Conservation (phyloP, 768 basidiomycete species). For the Hysterangium stoloniferum region DNA sequence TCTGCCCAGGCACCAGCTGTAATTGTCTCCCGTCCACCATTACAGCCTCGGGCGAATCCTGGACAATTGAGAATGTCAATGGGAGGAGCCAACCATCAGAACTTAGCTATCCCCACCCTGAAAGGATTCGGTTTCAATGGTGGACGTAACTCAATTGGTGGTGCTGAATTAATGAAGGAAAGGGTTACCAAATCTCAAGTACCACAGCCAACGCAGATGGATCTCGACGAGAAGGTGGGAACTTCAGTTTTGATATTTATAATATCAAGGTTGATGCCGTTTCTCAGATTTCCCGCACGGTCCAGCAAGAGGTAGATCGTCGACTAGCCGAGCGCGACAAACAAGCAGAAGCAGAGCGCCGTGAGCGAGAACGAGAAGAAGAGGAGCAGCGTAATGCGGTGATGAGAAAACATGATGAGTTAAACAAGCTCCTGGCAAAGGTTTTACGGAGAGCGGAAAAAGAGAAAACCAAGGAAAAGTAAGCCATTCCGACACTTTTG, state of each 20-base stretch:
- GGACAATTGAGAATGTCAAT: slow-evolving; percentile 30
- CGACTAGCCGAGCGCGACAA: slow-evolving; percentile 39
- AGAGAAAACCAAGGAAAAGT: slow-evolving; percentile 62
- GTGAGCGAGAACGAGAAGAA: slow-evolving; percentile 33
- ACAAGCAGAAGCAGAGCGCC: slow-evolving; percentile 9
- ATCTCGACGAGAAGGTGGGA: slow-evolving; percentile 65
- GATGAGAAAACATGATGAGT: slow-evolving; percentile 55
- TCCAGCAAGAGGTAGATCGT: slow-evolving; percentile 66
- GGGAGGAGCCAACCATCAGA: slow-evolving; percentile 27
- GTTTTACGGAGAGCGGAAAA: slow-evolving; percentile 63
- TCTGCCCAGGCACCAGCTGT: slow-evolving; percentile 47
- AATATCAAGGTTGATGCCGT: background rate
- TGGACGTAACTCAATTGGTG: slow-evolving; percentile 4
- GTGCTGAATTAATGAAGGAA: slow-evolving; percentile 1
- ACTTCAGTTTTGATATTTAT: slow-evolving; percentile 17
- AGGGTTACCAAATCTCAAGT: slow-evolving; percentile 1
- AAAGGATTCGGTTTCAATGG: slow-evolving; percentile 6
- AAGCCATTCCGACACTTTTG: slow-evolving; percentile 4
- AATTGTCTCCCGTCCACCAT: slow-evolving; percentile 38
- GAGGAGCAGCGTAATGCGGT: slow-evolving; percentile 43
- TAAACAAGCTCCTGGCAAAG: slow-evolving; percentile 58
- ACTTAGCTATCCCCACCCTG: slow-evolving; percentile 27
- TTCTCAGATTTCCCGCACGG: slow-evolving; percentile 58
- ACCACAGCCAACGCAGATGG: slow-evolving; percentile 55
- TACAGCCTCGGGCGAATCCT: slow-evolving; percentile 32